A percentile compares a stretch with the other conserved stretches of the same genome.
Conservation (phyloP, 257 asterid species). For the Solanum chiquidenum region DNA sequence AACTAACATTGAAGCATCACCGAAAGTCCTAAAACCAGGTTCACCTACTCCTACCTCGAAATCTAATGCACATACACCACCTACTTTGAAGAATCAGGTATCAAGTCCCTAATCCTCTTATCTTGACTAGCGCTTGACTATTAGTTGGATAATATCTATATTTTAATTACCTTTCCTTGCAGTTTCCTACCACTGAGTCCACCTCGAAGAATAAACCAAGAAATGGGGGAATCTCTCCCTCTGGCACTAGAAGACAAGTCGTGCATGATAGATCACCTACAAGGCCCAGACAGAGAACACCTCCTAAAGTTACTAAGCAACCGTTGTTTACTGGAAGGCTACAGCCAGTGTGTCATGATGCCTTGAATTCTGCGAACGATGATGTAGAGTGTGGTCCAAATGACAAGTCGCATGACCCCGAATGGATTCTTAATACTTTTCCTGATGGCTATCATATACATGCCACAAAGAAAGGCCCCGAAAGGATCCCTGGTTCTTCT, state of each 20-base stretch:
- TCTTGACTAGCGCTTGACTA: not conserved
- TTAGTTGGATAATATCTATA: not conserved
- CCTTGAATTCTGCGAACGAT: slow-evolving; percentile 20
- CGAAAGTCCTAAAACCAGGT: slow-evolving; percentile 36
- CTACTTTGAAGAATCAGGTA: slow-evolving; percentile 79
- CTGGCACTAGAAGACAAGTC: slow-evolving; percentile 32
- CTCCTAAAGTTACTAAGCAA: slow-evolving; percentile 39
- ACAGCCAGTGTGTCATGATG: slow-evolving; percentile 30
- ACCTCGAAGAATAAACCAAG: slow-evolving; percentile 61
- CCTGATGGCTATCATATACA: slow-evolving; percentile 14
- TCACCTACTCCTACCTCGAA: slow-evolving; percentile 18
- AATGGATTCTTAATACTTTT: slow-evolving; percentile 13
- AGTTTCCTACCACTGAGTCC: slow-evolving; percentile 54
- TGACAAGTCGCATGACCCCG: slow-evolving; percentile 21
- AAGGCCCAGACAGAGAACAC: slow-evolving; percentile 50
- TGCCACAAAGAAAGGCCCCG: slow-evolving; percentile 23
- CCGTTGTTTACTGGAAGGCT: slow-evolving; percentile 46
- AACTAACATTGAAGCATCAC: slow-evolving; percentile 42
- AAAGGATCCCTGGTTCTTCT: slow-evolving; percentile 14
- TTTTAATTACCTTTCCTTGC: slow-evolving; percentile 9
- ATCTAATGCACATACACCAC: slow-evolving; percentile 37
- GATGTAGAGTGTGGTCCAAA: slow-evolving; percentile 11
- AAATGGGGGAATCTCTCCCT: slow-evolving; percentile 49
- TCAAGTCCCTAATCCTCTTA: not conserved
- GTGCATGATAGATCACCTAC: slow-evolving; percentile 43